Percentiles rank a stretch among this genome's conserved stretches.
Conservation (phyloP, 805 yeast species). For the Cyberlindnera saturnus region DNA sequence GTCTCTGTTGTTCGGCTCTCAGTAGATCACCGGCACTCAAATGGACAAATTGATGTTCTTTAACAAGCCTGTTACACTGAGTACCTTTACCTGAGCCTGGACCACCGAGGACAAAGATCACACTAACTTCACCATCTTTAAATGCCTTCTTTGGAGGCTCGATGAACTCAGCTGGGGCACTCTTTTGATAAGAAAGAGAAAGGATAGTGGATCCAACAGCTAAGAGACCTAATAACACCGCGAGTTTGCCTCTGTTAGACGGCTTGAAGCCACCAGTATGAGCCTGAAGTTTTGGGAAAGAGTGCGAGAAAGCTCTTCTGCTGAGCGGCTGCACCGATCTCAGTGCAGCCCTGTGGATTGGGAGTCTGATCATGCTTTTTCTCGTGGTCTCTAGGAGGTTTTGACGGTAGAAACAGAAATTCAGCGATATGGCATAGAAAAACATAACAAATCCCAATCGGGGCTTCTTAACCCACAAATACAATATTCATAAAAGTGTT, state of each 20-base stretch:
- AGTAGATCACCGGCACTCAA: constrained; percentile 94
- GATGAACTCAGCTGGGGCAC: constrained; percentile 37
- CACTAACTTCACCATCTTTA: constrained; percentile 61
- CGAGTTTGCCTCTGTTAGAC: constrained; percentile 24
- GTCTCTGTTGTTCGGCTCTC: constrained; percentile 84
- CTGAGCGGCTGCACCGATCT: no score
- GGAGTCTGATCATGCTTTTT: no score
- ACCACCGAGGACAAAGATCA: constrained; percentile 90
- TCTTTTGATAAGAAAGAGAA: constrained; percentile 37
- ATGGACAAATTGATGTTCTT: constrained; percentile 77
- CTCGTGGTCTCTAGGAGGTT: no score
- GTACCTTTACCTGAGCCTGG: constrained; percentile 99
- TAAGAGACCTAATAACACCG: constrained; percentile 34
- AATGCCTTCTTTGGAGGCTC: constrained; percentile 42
- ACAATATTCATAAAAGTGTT: no score
- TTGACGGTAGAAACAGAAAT: no score
- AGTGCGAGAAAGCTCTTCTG: no score
- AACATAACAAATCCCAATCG: no score
- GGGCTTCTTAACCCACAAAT: no score
- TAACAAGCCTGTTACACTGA: constrained; percentile 82
- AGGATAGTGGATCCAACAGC: constrained; percentile 46
- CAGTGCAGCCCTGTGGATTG: no score
- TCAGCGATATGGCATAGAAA: no score
- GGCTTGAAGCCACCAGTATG: background rate
- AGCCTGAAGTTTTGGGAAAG: no score